A percentile compares a stretch with the other conserved stretches of the same genome.
Evolutionary conservation across 129 eudicot species (phyloP).

Genomic region (Pittosporum tobira): DNA sequence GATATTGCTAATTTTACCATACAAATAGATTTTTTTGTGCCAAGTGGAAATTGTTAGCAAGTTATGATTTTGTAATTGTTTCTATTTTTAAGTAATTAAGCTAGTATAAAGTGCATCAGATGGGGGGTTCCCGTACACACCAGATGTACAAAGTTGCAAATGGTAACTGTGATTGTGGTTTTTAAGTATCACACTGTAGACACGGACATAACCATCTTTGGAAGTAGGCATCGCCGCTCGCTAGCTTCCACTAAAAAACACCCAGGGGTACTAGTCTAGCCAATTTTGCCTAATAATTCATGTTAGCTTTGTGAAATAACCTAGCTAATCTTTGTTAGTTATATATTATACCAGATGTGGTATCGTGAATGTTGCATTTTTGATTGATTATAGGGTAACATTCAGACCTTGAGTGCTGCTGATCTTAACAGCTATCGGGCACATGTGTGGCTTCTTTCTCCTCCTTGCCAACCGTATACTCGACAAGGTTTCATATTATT

Average conservation of each 20-base stretch:
- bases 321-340: neutral
- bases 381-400: slow-evolving; percentile 64
- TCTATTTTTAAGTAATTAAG: too few relatives aligned
- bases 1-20: too few relatives aligned
- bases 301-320: neutral
- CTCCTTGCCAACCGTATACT: slow-evolving; percentile 99
- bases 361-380: neutral
- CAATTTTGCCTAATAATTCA: neutral
- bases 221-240: neutral
- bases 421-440: slow-evolving; percentile 87
- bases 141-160: neutral
- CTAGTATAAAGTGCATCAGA: too few relatives aligned
- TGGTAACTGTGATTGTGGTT: neutral
- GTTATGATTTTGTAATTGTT: too few relatives aligned
- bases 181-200: neutral
- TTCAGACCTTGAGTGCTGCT: slow-evolving; percentile 83
- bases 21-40: too few relatives aligned
- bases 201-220: neutral
- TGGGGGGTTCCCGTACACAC: neutral
- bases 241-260: neutral
- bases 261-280: neutral
- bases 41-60: neutral
- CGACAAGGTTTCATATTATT: slow-evolving; percentile 62
- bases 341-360: neutral
- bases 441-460: slow-evolving; percentile 89